These are phyloP conservation scores for Oryza officinalis DNA, from an alignment of 176 grass and related monocot species.

Conservation along the genomic window DNA sequence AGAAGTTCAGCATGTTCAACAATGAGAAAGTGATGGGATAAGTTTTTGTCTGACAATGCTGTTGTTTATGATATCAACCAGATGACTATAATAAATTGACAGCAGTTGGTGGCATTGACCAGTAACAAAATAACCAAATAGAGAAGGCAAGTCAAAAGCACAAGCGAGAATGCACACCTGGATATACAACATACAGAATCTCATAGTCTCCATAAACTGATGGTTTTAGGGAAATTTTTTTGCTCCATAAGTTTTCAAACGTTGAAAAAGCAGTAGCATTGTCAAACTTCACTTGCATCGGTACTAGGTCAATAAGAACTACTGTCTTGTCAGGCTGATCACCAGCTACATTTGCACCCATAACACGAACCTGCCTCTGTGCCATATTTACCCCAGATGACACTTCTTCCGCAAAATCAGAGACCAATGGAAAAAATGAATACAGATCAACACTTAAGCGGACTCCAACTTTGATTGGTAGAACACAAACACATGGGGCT, in stretches of 20 bases:
- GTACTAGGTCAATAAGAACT: slow-evolving; percentile 86
- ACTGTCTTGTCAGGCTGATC: slow-evolving; percentile 82
- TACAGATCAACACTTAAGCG: slow-evolving; percentile 76
- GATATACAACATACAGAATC: slow-evolving; percentile 94
- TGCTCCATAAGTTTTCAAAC: slow-evolving; percentile 86
- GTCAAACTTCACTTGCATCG: slow-evolving; percentile 71
- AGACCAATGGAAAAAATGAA: slow-evolving; percentile 92
- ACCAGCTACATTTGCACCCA: slow-evolving; percentile 91
- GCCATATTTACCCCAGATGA: slow-evolving; percentile 78
- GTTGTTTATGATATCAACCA: slow-evolving; percentile 15
- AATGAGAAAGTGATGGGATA: slow-evolving; percentile 8
- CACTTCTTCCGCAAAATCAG: slow-evolving; percentile 80
- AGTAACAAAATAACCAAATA: slow-evolving; percentile 34
- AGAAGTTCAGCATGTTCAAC: slow-evolving; percentile 12
- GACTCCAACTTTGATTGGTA: slow-evolving; percentile 93
- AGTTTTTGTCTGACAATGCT: not conserved
- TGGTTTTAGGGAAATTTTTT: slow-evolving; percentile 61
- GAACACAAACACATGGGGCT: slow-evolving; percentile 85
- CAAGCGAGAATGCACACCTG: slow-evolving; percentile 54
- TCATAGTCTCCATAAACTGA: slow-evolving; percentile 77
- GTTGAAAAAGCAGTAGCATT: slow-evolving; percentile 64
- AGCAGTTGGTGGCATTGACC: slow-evolving; percentile 1
- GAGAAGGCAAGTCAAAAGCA: not conserved
- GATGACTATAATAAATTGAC: slow-evolving; percentile 20
- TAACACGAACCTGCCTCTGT: slow-evolving; percentile 76